Base-by-base conservation (phyloP, 495 filamentous ascomycete species). In the Annulohypoxylon stygium region DNA sequence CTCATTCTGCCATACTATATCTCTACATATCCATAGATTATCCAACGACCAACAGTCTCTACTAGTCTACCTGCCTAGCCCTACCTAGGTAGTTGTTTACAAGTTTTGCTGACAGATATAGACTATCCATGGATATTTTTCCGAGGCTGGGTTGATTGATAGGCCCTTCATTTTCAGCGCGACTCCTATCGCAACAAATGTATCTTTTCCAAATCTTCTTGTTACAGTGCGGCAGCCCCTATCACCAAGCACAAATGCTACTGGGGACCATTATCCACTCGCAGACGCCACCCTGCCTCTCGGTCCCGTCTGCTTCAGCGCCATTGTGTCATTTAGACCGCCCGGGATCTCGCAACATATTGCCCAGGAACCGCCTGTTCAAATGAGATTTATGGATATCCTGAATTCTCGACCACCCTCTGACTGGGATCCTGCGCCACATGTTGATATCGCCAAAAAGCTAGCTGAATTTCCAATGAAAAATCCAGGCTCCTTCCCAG, bases 111-210 rank as follows among this genome's bases (percentile, higher is more conserved):
- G 33, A 74, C 39, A 60, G 23, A 53, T 10, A 36, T 58, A 93
- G 91, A 86, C 89, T 58, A 88, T 92, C 63, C 87, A 90, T 26
- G 91, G 91, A 4, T 89, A 84, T 79, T 93, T 93, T 76, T 88
- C 90, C n/a, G 78, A 88, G 1, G 76, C 78, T 3, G 91, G 89
- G 6, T 71, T 74, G 9, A 51, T 78, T 0, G 83, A 88, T 70
- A 81, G 86, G 2, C 90, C 90, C 4, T 93, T 89, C 75, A 77
- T 90, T 58, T 92, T 90, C 79, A 79, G 79, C 4, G 85, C 90
- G 9, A 82, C 82, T 8, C 83, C 82, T 16, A 74, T 91, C 39
- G 82, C 88, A 33, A 79, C 88, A 60, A 88, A 90, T 3, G 81
- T 82, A 26, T 84, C 82, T 57, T 91, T 90, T 77, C 84, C 81